phyloP scores from a whole-genome alignment of 2,329 filamentous ascomycete genomes.

The Metarhizium album region DNA sequence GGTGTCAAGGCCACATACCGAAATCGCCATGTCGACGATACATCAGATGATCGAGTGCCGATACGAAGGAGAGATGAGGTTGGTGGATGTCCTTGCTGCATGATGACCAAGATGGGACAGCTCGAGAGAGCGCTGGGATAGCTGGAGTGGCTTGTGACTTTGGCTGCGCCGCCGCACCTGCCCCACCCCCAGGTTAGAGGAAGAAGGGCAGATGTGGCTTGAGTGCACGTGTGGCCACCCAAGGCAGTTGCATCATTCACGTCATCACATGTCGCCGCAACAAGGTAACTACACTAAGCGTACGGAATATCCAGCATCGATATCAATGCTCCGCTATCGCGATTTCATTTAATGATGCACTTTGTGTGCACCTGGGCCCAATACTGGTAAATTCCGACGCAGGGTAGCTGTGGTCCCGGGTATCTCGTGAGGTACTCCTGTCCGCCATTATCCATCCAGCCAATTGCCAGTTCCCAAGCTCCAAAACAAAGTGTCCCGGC shows the following conservation, averaged over 20 bases:
- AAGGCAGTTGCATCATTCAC: neutral
- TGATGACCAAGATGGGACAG: conserved; percentile 22
- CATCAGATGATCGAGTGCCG: conserved; percentile 10
- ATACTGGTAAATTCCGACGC: neutral
- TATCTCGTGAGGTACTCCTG: conserved; percentile 5
- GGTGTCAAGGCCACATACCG: conserved; percentile 13
- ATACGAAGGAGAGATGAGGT: neutral
- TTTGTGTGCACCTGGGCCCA: neutral
- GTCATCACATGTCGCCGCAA: too few relatives aligned
- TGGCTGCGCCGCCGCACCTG: too few relatives aligned
- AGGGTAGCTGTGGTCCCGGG: conserved; percentile 7
- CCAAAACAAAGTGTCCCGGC: neutral
- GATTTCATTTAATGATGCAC: neutral
- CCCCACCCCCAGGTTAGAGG: too few relatives aligned
- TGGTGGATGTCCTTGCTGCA: conserved; percentile 12
- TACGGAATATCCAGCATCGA: neutral
- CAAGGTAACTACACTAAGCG: too few relatives aligned
- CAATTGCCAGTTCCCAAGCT: neutral
- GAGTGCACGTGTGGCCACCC: conserved; percentile 12
- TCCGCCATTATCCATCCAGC: neutral
- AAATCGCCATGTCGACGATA: conserved; percentile 25
- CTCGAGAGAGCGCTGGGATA: conserved; percentile 13
- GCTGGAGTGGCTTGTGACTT: neutral
- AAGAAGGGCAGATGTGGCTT: too few relatives aligned
- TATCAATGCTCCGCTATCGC: neutral